Evolutionary conservation across 345 rosid species (phyloP).

Genomic region (Boechera retrofracta): DNA sequence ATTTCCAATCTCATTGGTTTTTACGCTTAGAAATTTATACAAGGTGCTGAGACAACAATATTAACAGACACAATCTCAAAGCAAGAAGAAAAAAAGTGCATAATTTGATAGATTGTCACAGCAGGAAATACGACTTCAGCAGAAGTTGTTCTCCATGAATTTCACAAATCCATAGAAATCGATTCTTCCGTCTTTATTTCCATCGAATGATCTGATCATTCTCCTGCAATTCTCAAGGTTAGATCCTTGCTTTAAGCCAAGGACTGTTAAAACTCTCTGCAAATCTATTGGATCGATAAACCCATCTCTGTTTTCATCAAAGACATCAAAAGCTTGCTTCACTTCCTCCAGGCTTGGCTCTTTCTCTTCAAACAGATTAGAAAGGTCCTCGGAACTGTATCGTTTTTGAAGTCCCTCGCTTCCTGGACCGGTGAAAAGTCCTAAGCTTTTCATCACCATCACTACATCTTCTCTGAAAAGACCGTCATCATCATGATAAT

Average conservation of each 20-base stretch:
- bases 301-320: conserved; percentile 80
- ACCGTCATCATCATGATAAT: conserved; percentile 35
- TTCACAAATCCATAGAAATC: conserved; percentile 75
- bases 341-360: conserved; percentile 82
- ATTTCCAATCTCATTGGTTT: background rate
- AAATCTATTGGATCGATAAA: conserved; percentile 74
- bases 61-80: conserved; percentile 31
- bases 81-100: conserved; percentile 10
- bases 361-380: conserved; percentile 68
- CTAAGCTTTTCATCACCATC: conserved; percentile 67
- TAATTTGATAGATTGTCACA: conserved; percentile 18
- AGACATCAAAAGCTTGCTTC: conserved; percentile 78
- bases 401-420: conserved; percentile 49
- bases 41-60: conserved; percentile 28
- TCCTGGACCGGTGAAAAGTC: conserved; percentile 53
- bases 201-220: conserved; percentile 71
- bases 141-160: conserved; percentile 67
- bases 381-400: conserved; percentile 51
- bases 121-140: conserved; percentile 43
- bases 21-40: conserved; percentile 15
- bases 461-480: conserved; percentile 61
- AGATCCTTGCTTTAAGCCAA: conserved; percentile 62
- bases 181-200: conserved; percentile 63
- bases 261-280: conserved; percentile 60
- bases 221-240: conserved; percentile 57